These are phyloP conservation scores for Anisodus acutangulus DNA, from an alignment of 257 asterid genomes.

Conservation along the genomic window DNA sequence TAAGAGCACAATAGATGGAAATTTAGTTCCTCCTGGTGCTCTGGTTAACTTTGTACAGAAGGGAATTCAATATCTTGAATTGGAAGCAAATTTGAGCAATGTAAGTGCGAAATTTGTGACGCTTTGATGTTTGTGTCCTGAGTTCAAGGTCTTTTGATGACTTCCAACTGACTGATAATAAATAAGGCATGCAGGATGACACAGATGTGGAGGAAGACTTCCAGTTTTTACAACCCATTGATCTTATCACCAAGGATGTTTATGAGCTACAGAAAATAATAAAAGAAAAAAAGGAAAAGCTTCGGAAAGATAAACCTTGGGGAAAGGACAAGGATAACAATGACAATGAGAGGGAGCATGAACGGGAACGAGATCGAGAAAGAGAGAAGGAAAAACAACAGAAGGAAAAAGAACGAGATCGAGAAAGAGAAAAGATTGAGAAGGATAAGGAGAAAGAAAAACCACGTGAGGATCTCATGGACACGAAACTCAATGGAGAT, in stretches of 20 bases:
- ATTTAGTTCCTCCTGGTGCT: slow-evolving; percentile 95
- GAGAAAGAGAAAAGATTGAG: slow-evolving; percentile 53
- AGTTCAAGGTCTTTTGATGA: slow-evolving; percentile 26
- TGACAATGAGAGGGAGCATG: slow-evolving; percentile 65
- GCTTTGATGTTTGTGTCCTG: not conserved
- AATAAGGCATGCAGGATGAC: slow-evolving; percentile 68
- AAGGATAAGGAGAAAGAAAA: slow-evolving; percentile 72
- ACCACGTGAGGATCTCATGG: slow-evolving; percentile 58
- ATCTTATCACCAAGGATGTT: slow-evolving; percentile 89
- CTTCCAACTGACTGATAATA: slow-evolving; percentile 38
- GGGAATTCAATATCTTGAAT: slow-evolving; percentile 91
- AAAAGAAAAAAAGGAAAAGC: slow-evolving; percentile 74
- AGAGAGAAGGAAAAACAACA: slow-evolving; percentile 66
- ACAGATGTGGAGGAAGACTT: slow-evolving; percentile 75
- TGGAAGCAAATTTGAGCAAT: slow-evolving; percentile 78
- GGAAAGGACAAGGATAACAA: slow-evolving; percentile 68
- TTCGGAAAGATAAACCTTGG: slow-evolving; percentile 57
- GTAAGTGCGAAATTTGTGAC: slow-evolving; percentile 49
- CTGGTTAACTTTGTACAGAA: slow-evolving; percentile 85
- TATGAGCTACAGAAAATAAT: slow-evolving; percentile 74
- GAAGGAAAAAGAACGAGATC: slow-evolving; percentile 58
- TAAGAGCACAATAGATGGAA: slow-evolving; percentile 75
- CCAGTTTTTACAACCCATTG: slow-evolving; percentile 83
- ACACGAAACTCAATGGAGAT: slow-evolving; percentile 51
- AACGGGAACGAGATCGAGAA: slow-evolving; percentile 51